These are phyloP conservation scores for Pugionium cornutum DNA, from an alignment of 345 rosid species.

Conservation along the genomic window DNA sequence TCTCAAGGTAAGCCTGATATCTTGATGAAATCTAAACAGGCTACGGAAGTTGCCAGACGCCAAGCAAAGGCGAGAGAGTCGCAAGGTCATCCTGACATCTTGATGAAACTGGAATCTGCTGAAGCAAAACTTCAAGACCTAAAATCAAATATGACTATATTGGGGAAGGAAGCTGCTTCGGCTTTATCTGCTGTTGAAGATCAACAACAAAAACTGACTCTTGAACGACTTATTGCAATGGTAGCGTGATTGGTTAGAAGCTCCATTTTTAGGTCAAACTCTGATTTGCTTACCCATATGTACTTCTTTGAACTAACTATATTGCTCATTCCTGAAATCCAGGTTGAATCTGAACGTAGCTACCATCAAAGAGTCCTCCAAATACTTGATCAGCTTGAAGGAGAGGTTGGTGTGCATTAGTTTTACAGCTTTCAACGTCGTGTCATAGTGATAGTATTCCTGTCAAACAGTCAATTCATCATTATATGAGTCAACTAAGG, in stretches of 20 bases:
- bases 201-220: constrained; percentile 93
- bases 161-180: constrained; percentile 95
- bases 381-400: constrained; percentile 88
- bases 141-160: constrained; percentile 70
- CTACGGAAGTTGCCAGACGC: constrained; percentile 91
- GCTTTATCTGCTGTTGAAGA: constrained; percentile 97
- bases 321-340: constrained; percentile 28
- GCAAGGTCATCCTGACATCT: constrained; percentile 68
- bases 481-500: constrained; percentile 6
- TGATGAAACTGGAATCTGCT: constrained; percentile 84
- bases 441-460: constrained; percentile 12
- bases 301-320: constrained; percentile 12
- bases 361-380: constrained; percentile 88
- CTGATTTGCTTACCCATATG: constrained; percentile 20
- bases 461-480: constrained; percentile 5
- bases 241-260: constrained; percentile 44
- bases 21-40: constrained; percentile 56
- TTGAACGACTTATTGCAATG: constrained; percentile 90
- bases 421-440: constrained; percentile 19
- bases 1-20: constrained; percentile 8
- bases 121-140: constrained; percentile 86
- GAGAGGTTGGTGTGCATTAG: constrained; percentile 55
- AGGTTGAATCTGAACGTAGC: constrained; percentile 91
- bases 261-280: not conserved
- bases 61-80: constrained; percentile 82